A percentile compares a stretch with the other conserved stretches of the same genome.
Evolutionary conservation across 176 grass and related monocot genomes (phyloP).

Genomic region (Saccharum spontaneum): DNA sequence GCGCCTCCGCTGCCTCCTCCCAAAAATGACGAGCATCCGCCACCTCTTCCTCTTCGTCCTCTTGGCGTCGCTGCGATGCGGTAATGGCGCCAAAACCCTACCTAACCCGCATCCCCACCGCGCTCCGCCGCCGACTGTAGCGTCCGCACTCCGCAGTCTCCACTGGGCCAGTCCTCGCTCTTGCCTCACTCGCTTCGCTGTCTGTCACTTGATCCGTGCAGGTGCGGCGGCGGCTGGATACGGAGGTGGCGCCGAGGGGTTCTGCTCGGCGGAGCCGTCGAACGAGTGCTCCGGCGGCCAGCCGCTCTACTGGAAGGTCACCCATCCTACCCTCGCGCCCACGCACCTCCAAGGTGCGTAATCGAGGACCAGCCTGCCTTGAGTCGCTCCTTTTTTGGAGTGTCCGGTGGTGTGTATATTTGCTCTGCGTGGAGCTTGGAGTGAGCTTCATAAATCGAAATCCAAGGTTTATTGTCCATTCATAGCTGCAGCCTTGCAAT

Average conservation of each 20-base stretch:
- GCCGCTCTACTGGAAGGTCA: slow-evolving; percentile 85
- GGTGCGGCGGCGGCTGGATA: not conserved
- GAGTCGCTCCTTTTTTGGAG: not conserved
- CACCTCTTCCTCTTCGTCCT: slow-evolving; percentile 12
- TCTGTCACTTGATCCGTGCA: not conserved
- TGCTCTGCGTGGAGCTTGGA: not conserved
- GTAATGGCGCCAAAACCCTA: slow-evolving; percentile 24
- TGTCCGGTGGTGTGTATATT: not conserved
- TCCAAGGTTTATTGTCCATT: not conserved
- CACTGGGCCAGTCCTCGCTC: not conserved
- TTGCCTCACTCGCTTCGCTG: not conserved
- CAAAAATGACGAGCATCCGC: slow-evolving; percentile 29
- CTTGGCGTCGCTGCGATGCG: slow-evolving; percentile 23
- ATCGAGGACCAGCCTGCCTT: not conserved
- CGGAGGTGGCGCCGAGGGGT: slow-evolving; percentile 34
- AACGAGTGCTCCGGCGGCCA: slow-evolving; percentile 27
- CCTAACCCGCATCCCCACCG: not conserved
- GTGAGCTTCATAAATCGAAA: not conserved
- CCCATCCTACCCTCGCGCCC: slow-evolving; percentile 73
- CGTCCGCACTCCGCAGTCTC: not conserved
- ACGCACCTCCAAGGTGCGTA: slow-evolving; percentile 63
- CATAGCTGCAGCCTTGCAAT: not conserved
- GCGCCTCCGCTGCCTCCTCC: not conserved
- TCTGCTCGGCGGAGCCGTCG: slow-evolving; percentile 53
- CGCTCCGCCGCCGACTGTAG: not conserved